These are phyloP conservation scores for Dothidotthia symphoricarpi DNA, from an alignment of 2,329 filamentous ascomycete genomes.

Conservation along the genomic window DNA sequence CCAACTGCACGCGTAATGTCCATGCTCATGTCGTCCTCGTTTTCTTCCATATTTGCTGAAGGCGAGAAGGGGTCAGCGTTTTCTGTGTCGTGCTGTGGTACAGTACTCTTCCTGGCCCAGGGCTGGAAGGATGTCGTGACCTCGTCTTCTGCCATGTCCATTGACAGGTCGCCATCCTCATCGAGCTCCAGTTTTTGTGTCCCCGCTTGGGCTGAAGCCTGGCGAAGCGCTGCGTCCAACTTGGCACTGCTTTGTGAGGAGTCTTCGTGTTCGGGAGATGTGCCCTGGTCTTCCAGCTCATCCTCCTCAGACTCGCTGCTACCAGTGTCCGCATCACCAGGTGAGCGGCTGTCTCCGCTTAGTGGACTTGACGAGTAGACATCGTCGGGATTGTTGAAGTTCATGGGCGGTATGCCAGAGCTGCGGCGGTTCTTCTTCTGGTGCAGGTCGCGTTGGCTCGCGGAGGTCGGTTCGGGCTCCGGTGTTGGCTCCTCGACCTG, in stretches of 20 bases:
- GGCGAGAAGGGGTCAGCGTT: constrained; percentile 52
- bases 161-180: constrained; percentile 53
- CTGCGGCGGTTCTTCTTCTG: constrained; percentile 61
- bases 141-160: constrained; percentile 61
- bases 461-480: constrained; percentile 59
- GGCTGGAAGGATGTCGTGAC: constrained; percentile 72
- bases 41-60: constrained; percentile 42
- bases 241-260: constrained; percentile 67
- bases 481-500: constrained; percentile 60
- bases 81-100: constrained; percentile 47
- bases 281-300: constrained; percentile 61
- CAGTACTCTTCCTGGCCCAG: constrained; percentile 62
- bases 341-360: constrained; percentile 56
- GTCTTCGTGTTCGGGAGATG: constrained; percentile 56
- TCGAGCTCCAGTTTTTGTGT: constrained; percentile 66
- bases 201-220: constrained; percentile 72
- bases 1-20: constrained; percentile 85
- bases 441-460: constrained; percentile 63
- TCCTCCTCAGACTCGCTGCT: constrained; percentile 65
- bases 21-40: constrained; percentile 77
- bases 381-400: constrained; percentile 63
- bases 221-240: constrained; percentile 73
- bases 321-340: constrained; percentile 48
- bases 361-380: constrained; percentile 76
- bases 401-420: constrained; percentile 64